Evolutionary conservation across 2,329 filamentous ascomycete species (phyloP).

Genomic region (Fusarium subtropicale): DNA sequence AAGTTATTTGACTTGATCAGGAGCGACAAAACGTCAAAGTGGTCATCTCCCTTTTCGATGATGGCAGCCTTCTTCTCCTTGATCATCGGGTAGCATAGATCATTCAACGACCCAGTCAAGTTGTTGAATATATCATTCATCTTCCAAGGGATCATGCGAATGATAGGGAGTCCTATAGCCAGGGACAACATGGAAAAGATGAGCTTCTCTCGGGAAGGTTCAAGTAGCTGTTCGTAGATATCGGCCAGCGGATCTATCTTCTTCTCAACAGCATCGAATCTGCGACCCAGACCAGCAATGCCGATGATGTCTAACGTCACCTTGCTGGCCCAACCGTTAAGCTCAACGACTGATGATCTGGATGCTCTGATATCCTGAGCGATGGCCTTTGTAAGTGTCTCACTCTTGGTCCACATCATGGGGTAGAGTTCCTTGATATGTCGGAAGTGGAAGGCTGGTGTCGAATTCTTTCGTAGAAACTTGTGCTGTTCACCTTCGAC

Average conservation of each 20-base stretch:
- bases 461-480: slow-evolving; percentile 73
- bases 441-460: slow-evolving; percentile 74
- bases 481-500: slow-evolving; percentile 80
- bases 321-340: slow-evolving; percentile 63
- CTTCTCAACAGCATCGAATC: slow-evolving; percentile 60
- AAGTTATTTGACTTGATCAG: slow-evolving; percentile 65
- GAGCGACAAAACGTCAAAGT: slow-evolving; percentile 73
- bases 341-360: slow-evolving; percentile 45
- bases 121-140: slow-evolving; percentile 37
- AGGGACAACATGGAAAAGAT: slow-evolving; percentile 34
- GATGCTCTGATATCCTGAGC: slow-evolving; percentile 54
- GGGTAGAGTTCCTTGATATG: slow-evolving; percentile 78
- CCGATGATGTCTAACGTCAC: slow-evolving; percentile 71
- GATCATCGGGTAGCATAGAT: slow-evolving; percentile 47
- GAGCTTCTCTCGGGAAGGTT: slow-evolving; percentile 61
- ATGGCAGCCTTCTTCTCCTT: slow-evolving; percentile 62
- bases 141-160: slow-evolving; percentile 37
- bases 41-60: slow-evolving; percentile 56
- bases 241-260: slow-evolving; percentile 57
- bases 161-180: slow-evolving; percentile 13
- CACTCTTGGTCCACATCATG: slow-evolving; percentile 72
- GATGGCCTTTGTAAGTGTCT: slow-evolving; percentile 51
- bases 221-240: slow-evolving; percentile 59
- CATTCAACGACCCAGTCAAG: slow-evolving; percentile 24
- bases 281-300: slow-evolving; percentile 65